These are phyloP conservation scores for Talaromyces sp. DNA, from an alignment of 2,329 filamentous ascomycete genomes.

Conservation along the genomic window DNA sequence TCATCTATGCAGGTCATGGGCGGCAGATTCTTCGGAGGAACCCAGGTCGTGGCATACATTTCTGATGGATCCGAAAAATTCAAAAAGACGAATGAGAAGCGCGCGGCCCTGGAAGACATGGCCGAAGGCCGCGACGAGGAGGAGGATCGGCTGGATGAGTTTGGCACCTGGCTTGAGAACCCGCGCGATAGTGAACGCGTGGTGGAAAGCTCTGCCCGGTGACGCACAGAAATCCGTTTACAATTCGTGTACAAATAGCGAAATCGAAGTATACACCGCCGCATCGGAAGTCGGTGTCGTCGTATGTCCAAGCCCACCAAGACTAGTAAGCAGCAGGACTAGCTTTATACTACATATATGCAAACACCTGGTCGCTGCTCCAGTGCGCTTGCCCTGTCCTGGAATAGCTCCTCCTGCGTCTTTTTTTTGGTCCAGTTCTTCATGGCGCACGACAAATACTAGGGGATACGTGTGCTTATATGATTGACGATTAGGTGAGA, in stretches of 20 bases:
- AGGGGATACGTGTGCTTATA: not conserved
- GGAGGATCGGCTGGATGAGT: slow-evolving; percentile 40
- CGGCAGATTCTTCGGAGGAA: slow-evolving; percentile 72
- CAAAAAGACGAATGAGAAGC: slow-evolving; percentile 56
- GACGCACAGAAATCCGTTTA: not conserved
- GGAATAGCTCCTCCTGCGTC: not conserved
- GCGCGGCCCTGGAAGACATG: slow-evolving; percentile 39
- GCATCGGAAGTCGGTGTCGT: not conserved
- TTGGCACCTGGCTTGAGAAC: slow-evolving; percentile 44
- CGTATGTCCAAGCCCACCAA: not conserved
- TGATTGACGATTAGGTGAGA: not conserved
- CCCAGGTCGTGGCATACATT: slow-evolving; percentile 65
- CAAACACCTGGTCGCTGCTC: not conserved
- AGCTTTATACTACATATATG: not conserved
- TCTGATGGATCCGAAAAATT: slow-evolving; percentile 69
- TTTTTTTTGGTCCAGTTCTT: not conserved
- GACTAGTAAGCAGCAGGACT: not conserved
- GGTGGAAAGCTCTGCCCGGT: slow-evolving; percentile 17
- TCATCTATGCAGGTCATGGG: slow-evolving; percentile 56
- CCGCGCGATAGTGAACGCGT: slow-evolving; percentile 15
- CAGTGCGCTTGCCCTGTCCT: not conserved
- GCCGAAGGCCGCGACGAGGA: slow-evolving; percentile 44
- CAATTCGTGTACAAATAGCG: not conserved
- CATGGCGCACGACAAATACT: not conserved
- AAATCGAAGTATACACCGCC: not conserved